Conservation (phyloP, 768 basidiomycete species). For the Mycena capillaripes region DNA sequence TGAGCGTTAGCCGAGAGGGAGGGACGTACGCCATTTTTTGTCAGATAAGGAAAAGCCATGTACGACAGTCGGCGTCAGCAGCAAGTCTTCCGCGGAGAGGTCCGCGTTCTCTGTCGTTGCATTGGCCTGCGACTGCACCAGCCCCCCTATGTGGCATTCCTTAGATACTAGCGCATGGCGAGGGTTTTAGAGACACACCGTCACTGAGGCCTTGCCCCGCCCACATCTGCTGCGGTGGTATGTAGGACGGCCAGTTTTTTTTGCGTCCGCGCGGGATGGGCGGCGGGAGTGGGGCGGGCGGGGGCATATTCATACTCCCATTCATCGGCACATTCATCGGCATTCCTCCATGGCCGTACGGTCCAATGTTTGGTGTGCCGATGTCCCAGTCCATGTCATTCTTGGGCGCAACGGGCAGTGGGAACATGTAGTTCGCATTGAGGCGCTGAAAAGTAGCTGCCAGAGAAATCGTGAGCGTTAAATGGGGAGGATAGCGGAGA, state of each 20-base stretch:
- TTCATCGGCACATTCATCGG: no score
- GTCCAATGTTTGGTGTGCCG: no score
- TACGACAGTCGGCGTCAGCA: constrained; percentile 68
- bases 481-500: background rate
- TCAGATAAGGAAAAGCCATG: constrained; percentile 74
- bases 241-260: no score
- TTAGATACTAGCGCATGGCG: no score
- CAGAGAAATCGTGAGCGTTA: background rate
- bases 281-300: background rate
- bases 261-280: constrained; percentile 35
- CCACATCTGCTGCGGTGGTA: no score
- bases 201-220: no score
- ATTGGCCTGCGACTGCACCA: constrained; percentile 38
- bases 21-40: constrained; percentile 69
- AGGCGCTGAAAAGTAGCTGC: constrained; percentile 64
- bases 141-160: background rate
- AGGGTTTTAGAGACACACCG: no score
- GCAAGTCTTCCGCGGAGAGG: constrained; percentile 62
- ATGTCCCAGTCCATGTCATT: constrained; percentile 40
- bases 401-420: constrained; percentile 50
- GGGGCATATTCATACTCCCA: no score
- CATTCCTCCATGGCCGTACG: no score
- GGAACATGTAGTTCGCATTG: constrained; percentile 65
- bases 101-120: constrained; percentile 44
- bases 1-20: background rate